Percentiles rank a stretch among this genome's conserved stretches.
These are phyloP conservation scores for Aegilops longissima DNA, from an alignment of 176 grass and related monocot genomes.

Conservation along the genomic window DNA sequence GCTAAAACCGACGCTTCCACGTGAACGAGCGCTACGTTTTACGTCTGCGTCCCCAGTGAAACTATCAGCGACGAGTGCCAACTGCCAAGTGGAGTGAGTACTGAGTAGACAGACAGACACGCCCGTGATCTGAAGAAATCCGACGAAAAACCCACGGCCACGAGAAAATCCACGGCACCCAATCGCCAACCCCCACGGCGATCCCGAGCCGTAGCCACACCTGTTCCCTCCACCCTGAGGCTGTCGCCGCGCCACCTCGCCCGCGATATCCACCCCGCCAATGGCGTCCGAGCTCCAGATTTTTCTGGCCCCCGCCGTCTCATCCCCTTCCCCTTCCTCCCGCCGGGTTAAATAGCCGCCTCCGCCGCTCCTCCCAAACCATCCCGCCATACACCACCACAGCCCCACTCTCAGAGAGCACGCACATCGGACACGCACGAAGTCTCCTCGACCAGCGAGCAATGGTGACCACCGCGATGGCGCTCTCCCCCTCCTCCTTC, in stretches of 20 bases:
- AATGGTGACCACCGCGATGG: conserved; percentile 60
- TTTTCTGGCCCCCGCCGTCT: background rate
- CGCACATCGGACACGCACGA: background rate
- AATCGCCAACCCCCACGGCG: background rate
- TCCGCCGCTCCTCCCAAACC: background rate
- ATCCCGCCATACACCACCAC: background rate
- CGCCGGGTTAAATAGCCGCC: conserved; percentile 19
- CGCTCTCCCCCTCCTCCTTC: conserved; percentile 56
- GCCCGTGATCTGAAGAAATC: background rate
- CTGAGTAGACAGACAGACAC: background rate
- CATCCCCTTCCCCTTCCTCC: background rate
- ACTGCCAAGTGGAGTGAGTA: background rate
- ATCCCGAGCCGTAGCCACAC: background rate
- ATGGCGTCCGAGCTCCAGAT: conserved; percentile 33
- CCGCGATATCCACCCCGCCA: conserved; percentile 4
- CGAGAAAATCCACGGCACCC: conserved; percentile 4
- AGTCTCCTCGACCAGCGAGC: background rate
- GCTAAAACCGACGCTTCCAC: background rate
- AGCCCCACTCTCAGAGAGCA: background rate
- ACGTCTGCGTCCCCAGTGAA: background rate
- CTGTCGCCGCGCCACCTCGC: background rate
- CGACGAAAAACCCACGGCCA: conserved; percentile 28
- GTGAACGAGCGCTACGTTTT: background rate
- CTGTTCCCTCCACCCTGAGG: background rate
- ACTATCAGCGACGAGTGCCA: background rate